phyloP scores from a whole-genome alignment of 345 rosid genomes.

The Populus pruinosa region DNA sequence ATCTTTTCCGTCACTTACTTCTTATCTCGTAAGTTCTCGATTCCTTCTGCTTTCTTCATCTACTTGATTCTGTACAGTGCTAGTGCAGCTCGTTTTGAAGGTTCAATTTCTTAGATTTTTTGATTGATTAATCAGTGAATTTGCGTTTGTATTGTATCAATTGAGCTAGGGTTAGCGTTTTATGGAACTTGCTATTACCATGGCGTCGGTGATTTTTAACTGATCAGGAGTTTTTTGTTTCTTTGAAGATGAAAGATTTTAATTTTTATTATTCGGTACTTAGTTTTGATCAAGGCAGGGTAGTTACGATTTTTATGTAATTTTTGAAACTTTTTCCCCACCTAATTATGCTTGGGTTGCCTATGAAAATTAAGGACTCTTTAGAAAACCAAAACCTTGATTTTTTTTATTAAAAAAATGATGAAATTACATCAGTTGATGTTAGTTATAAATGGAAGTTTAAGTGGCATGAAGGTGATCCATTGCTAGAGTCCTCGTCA shows the following conservation, averaged over 20 bases:
- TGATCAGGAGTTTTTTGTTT: background rate
- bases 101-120: background rate
- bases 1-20: constrained; percentile 75
- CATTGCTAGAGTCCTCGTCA: background rate
- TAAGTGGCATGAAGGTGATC: background rate
- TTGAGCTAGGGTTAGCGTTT: background rate
- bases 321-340: background rate
- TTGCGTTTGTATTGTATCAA: background rate
- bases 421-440: background rate
- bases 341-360: background rate
- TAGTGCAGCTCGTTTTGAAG: background rate
- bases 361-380: background rate
- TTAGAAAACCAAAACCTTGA: background rate
- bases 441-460: background rate
- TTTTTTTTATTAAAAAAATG: background rate
- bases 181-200: background rate
- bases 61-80: background rate
- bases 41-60: background rate
- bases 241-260: background rate
- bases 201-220: background rate
- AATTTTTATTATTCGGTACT: background rate
- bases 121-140: background rate
- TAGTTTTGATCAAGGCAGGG: background rate
- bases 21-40: constrained; percentile 65
- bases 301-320: background rate